Evolutionary conservation across 2,329 filamentous ascomycete genomes (phyloP).

Genomic region (Alternaria hordeiaustralica): DNA sequence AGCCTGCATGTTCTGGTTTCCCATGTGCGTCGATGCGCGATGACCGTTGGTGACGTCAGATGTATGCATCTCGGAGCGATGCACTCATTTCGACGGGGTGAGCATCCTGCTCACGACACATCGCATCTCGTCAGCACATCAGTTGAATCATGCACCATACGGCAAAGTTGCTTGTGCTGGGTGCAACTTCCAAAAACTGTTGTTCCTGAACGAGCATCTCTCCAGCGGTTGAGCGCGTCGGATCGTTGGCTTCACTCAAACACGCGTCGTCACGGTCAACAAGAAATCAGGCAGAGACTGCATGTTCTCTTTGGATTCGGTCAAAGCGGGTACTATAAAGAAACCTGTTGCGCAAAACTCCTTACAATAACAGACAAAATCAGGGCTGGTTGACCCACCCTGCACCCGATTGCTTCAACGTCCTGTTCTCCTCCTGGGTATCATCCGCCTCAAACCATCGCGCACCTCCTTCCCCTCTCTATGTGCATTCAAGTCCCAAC

Average conservation of each 20-base stretch:
- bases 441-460: slow-evolving; percentile 5
- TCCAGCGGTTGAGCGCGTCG: no score
- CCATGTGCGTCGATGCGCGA: not conserved
- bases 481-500: not conserved
- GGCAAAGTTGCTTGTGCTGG: not conserved
- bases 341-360: not conserved
- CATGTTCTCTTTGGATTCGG: not conserved
- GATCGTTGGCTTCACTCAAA: not conserved
- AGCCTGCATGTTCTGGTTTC: not conserved
- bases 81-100: not conserved
- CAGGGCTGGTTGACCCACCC: not conserved
- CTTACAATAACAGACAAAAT: not conserved
- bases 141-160: not conserved
- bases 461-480: not conserved
- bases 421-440: slow-evolving; percentile 7
- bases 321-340: not conserved
- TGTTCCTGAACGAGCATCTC: not conserved
- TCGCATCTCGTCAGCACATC: not conserved
- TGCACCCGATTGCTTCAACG: not conserved
- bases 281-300: not conserved
- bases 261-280: not conserved
- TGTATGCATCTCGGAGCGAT: not conserved
- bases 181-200: not conserved
- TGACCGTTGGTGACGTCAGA: slow-evolving; percentile 3
- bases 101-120: not conserved